Evolutionary conservation across 2,329 filamentous ascomycete genomes (phyloP).

Genomic region (Seiridium cupressi): DNA sequence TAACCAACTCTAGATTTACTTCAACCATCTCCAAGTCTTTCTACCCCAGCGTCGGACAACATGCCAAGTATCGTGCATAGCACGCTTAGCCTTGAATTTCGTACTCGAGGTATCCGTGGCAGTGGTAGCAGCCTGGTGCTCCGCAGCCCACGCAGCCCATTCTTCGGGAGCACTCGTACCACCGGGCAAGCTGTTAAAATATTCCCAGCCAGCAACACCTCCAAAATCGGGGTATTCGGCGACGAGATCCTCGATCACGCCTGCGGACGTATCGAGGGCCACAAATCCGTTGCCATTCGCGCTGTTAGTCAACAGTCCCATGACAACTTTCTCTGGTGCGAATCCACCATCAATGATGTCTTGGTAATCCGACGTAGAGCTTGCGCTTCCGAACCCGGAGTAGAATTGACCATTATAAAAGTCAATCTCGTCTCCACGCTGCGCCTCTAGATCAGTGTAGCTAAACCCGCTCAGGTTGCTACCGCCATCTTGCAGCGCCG

Average conservation of each 20-base stretch:
- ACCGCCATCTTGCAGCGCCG: slow-evolving; percentile 56
- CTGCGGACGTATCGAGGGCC: slow-evolving; percentile 42
- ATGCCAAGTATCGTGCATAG: slow-evolving; percentile 4
- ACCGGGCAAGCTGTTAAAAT: slow-evolving; percentile 77
- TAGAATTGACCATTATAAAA: slow-evolving; percentile 97
- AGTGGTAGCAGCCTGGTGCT: slow-evolving; percentile 18
- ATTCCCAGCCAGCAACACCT: slow-evolving; percentile 94
- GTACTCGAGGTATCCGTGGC: slow-evolving; percentile 1
- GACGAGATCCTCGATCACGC: slow-evolving; percentile 40
- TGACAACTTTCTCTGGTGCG: slow-evolving; percentile 69
- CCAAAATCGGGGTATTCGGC: slow-evolving; percentile 67
- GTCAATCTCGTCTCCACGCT: slow-evolving; percentile 62
- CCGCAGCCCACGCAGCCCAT: slow-evolving; percentile 57
- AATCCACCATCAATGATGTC: slow-evolving; percentile 62
- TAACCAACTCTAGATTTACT: background rate
- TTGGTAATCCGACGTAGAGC: slow-evolving; percentile 46
- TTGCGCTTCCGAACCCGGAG: slow-evolving; percentile 74
- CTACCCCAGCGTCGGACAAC: slow-evolving; percentile 6
- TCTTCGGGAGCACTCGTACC: slow-evolving; percentile 65
- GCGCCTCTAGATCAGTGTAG: slow-evolving; percentile 71
- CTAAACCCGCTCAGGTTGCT: slow-evolving; percentile 77
- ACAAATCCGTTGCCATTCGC: slow-evolving; percentile 64
- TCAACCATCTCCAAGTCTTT: slow-evolving; percentile 5
- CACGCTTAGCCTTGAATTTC: background rate
- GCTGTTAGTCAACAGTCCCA: slow-evolving; percentile 79